Base-by-base conservation (phyloP, 2,329 filamentous ascomycete genomes). In the Phaeomoniella chlamydospora region DNA sequence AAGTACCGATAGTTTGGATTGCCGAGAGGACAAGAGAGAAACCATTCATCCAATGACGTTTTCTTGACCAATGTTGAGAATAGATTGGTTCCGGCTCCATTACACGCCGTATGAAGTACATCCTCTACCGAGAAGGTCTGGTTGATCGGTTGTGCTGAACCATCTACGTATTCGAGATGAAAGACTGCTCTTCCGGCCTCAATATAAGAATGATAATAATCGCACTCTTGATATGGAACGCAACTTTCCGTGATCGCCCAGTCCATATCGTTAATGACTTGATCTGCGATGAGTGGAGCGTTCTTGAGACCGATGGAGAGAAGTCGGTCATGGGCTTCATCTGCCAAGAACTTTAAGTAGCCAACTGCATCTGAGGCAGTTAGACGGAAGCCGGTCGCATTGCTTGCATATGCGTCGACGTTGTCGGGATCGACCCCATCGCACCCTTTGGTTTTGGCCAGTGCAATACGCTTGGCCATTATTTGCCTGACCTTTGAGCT, bases 381-480 rank as follows among this genome's bases (percentile, higher is more conserved):
- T 6, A 14, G 15, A 15, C 9, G n/a, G 15, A 32, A 26, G 22
- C 22, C 22, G 9, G 22, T 26, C 22, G 22, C 22, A n/a, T 26
- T 26, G 22, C 22, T 26, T 6, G 15, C 33, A 18, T 18, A 34
- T 5, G 11, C 33, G 16, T 34, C 33, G 17, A 34, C 33, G 16
- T 34, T 34, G 17, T 34, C 33, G 9, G 33, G 33, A 12, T 34
- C 33, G 17, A 34, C 14, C 9, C 14, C 33, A 14, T 34, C 17
- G 17, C 33, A 34, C 5, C 18, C 18, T 22, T 34, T 34, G 11
- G 18, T 12, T 16, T 12, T 19, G 33, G 33, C 33, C 5, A 19
- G 16, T n/a, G 18, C 16, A 12, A 34, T 18, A 11, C 33, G 33
- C 9, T 5, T 14, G 10, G 11, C 11, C 33, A 34, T 34, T 9